Evolutionary conservation across 345 rosid species (phyloP), one percentile per base, ranked within the genome.

Genomic region (Balakata baccata): DNA sequence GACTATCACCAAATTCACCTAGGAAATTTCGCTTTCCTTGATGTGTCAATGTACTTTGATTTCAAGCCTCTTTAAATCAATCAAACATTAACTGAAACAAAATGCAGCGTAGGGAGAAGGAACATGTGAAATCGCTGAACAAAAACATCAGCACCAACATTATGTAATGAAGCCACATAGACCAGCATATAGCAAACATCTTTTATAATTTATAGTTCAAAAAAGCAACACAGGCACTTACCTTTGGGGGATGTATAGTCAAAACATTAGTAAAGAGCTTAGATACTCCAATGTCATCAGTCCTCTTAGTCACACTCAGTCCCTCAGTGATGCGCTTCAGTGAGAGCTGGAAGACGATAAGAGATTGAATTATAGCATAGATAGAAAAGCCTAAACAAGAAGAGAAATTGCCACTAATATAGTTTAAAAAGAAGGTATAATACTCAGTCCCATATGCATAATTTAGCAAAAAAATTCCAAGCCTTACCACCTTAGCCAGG

Each of bases 321-420:
- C 96, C 99, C 78, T 92, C 99, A 3, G 98, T 88, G 63, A 95
- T 94, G 61, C 71, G 87, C 89, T 88, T 91, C 90, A 91, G 78
- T 16, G 97, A 81, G 69, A 93, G 98, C 98, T 96, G 89, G 25
- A 77, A 80, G 74, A 77, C 52, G 54, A 58, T 79, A 80, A 58
- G 41, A 70, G 13, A 66, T 57, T 47, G 52, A 75, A 62, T 67
- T 64, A n/a, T 43, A 10, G 46, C 16, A 64, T 41, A 60, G 66
- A 62, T 7, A 43, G 10, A 7, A 43, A 75, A 29, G 51, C 17
- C 29, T 18, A 12, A 34, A 23, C 29, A 34, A n/a, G 43, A 34
- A 7, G 11, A 68, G 62, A 46, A 61, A n/a, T 3, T 62, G 63
- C 43, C n/a, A 34, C 9, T 3, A 39, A 69, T 4, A 46, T 38